phyloP scores from a whole-genome alignment of 2,329 filamentous ascomycete species.

The Beauveria rudraprayagi region DNA sequence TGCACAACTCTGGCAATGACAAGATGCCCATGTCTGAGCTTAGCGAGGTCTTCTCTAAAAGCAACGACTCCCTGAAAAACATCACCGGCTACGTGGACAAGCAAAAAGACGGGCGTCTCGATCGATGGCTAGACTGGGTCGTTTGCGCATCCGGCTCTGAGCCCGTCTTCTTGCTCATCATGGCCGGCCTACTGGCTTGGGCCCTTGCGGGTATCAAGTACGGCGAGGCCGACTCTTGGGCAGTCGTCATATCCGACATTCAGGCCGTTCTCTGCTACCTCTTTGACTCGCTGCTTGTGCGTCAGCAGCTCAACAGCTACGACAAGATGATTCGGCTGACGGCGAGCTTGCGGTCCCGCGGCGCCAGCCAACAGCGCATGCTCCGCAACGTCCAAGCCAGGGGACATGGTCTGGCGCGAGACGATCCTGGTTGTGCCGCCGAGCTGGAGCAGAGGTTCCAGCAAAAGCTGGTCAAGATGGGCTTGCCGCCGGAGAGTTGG shows the following conservation, averaged over 20 bases:
- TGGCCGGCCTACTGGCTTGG: conserved; percentile 24
- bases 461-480: background rate
- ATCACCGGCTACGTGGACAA: conserved; percentile 15
- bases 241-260: conserved; percentile 27
- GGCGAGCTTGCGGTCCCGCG: conserved; percentile 24
- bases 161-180: conserved; percentile 21
- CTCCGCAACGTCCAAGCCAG: conserved; percentile 16
- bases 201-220: conserved; percentile 23
- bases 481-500: conserved; percentile 20
- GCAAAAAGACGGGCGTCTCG: conserved; percentile 12
- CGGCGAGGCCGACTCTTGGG: conserved; percentile 26
- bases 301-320: conserved; percentile 29
- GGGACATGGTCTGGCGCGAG: background rate
- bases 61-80: conserved; percentile 8
- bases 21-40: background rate
- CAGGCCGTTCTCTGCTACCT: conserved; percentile 30
- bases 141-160: conserved; percentile 17
- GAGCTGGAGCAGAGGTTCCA: conserved; percentile 14
- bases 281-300: conserved; percentile 30
- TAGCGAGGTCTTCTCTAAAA: background rate
- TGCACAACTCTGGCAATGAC: background rate
- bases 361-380: conserved; percentile 23
- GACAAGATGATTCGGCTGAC: conserved; percentile 22
- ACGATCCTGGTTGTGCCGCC: conserved; percentile 13
- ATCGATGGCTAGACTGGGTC: conserved; percentile 17